Evolutionary conservation across 805 yeast species (phyloP), one percentile per base, ranked within the genome.

Genomic region (Starmera caribaea): DNA sequence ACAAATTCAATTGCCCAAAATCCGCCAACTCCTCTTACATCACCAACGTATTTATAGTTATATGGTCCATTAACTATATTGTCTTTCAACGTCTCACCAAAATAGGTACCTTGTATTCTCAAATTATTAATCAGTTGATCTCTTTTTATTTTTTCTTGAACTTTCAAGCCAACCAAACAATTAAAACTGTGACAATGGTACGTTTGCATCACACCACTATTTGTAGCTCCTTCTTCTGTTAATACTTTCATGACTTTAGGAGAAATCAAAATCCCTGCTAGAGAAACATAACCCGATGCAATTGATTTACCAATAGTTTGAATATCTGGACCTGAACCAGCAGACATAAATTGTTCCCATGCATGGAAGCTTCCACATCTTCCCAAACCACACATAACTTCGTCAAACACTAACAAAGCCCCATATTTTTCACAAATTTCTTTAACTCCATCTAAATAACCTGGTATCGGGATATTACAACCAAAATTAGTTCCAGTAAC

Each of bases 331-430:
- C 68, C 68, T 33, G 50, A 42, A n/a, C n/a, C n/a, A n/a, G n/a
- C n/a, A 32, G 55, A 59, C 49, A 58, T 44, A 42, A 38, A 53
- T 41, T 63, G 65, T 42, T 68, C 71, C 66, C 73, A 71, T 30
- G 70, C 72, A 53, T 59, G 63, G 49, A 61, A 62, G 12, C 65
- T 55, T 32, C 77, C 77, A 51, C 67, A 61, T 46, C 78, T 62
- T 21, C 78, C 78, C 40, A 68, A 57, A 24, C 79, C 79, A 51
- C 75, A 70, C 76, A 73, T 71, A 34, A 72, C 72, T 55, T 73
- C 78, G 50, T 73, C 79, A 37, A 71, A 54, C 53, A 70, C 62
- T 48, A 73, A 58, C 41, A 72, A 53, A 16, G 68, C 67, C 35
- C 72, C 76, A 50, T 72, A 71, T 54, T 72, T 72, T 50, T 69